Evolutionary conservation across 805 yeast species (phyloP).

Genomic region (Candida glaebosa): DNA sequence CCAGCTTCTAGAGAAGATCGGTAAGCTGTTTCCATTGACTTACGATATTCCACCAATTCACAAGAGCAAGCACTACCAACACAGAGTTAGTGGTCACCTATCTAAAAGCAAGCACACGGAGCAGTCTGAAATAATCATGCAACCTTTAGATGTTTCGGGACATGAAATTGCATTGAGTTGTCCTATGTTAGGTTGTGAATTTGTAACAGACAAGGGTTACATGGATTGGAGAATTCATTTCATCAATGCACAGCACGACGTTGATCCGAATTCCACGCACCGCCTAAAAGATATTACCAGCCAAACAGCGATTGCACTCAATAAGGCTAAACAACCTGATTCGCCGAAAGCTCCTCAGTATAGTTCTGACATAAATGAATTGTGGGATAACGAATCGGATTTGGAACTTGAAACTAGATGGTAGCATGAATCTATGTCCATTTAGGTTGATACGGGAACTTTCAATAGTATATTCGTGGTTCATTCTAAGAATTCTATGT

Average conservation of each 20-base stretch:
- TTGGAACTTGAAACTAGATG: not conserved
- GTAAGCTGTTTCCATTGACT: conserved; percentile 18
- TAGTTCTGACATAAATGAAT: not conserved
- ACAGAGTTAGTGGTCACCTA: not conserved
- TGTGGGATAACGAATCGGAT: not conserved
- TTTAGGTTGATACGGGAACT: no score
- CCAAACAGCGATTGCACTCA: not conserved
- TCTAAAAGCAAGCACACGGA: not conserved
- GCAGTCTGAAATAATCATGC: not conserved
- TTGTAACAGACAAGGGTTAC: conserved; percentile 32
- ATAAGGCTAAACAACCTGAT: not conserved
- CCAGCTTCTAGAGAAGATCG: conserved; percentile 1
- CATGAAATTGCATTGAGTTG: conserved; percentile 22
- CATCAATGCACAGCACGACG: conserved; percentile 14
- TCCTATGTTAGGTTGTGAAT: conserved; percentile 40
- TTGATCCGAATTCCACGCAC: not conserved
- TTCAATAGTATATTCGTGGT: no score
- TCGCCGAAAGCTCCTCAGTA: not conserved
- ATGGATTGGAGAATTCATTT: conserved; percentile 28
- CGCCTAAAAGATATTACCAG: not conserved
- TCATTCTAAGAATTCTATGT: conserved; percentile 7
- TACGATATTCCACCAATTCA: conserved; percentile 22
- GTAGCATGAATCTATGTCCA: not conserved
- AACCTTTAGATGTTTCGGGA: not conserved
- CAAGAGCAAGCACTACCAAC: no score